These are phyloP conservation scores for Carex cristatella DNA, from an alignment of 176 grass and related monocot genomes.

Conservation along the genomic window DNA sequence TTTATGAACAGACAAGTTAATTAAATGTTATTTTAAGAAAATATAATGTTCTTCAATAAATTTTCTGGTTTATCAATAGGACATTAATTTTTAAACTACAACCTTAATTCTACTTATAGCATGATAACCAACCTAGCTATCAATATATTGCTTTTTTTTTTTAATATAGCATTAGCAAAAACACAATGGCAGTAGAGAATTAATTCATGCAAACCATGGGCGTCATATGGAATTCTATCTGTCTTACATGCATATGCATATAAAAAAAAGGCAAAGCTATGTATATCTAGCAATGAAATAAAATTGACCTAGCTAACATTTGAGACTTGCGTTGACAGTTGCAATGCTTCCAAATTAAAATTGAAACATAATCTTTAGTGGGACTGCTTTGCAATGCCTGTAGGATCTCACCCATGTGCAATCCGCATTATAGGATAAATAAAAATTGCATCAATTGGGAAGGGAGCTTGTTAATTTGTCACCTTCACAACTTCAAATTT, in stretches of 20 bases:
- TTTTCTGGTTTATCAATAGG: neutral
- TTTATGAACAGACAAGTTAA: too few relatives aligned
- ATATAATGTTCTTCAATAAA: neutral
- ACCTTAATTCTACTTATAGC: neutral
- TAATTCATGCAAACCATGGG: neutral
- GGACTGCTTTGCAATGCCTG: slow-evolving; percentile 14
- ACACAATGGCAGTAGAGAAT: neutral
- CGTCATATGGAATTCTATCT: neutral
- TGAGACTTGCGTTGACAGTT: slow-evolving; percentile 26
- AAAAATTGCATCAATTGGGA: slow-evolving; percentile 5
- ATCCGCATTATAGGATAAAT: slow-evolving; percentile 15
- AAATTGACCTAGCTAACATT: slow-evolving; percentile 19
- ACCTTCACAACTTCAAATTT: slow-evolving; percentile 2
- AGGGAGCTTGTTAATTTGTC: neutral
- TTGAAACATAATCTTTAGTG: slow-evolving; percentile 24
- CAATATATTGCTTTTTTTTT: neutral
- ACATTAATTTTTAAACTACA: neutral
- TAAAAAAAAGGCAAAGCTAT: neutral
- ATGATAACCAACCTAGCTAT: neutral
- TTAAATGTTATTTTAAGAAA: neutral
- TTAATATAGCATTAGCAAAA: neutral
- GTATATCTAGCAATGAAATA: slow-evolving; percentile 5
- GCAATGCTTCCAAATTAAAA: slow-evolving; percentile 21
- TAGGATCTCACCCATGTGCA: slow-evolving; percentile 32
- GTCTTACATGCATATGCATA: neutral